phyloP scores from a whole-genome alignment of 805 yeast genomes.

The Dipodascus albidus region DNA sequence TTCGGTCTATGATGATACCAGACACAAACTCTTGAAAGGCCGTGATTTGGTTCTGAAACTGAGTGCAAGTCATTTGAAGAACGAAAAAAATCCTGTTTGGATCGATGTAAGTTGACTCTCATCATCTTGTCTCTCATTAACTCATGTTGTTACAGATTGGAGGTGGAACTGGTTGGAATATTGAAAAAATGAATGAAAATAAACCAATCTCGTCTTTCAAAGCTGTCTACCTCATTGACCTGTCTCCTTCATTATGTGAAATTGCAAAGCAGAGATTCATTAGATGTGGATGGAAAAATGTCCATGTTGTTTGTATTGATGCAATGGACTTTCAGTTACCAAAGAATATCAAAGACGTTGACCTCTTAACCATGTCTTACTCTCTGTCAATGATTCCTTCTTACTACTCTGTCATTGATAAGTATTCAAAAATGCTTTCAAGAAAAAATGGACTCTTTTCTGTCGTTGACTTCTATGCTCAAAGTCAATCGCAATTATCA shows the following conservation, averaged over 20 bases:
- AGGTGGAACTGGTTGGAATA: slow-evolving; percentile 79
- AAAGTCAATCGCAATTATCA: slow-evolving; percentile 47
- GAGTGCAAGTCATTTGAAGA: slow-evolving; percentile 45
- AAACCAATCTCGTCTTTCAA: slow-evolving; percentile 41
- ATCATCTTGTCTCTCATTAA: neutral
- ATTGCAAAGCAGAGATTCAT: slow-evolving; percentile 53
- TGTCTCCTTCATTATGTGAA: slow-evolving; percentile 66
- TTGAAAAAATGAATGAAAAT: slow-evolving; percentile 58
- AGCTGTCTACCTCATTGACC: slow-evolving; percentile 61
- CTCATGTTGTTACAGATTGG: too few species aligned
- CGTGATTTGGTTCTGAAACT: slow-evolving; percentile 49
- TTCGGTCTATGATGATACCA: slow-evolving; percentile 60
- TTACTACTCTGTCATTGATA: slow-evolving; percentile 68
- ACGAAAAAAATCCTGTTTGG: slow-evolving; percentile 23
- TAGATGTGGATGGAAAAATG: slow-evolving; percentile 41
- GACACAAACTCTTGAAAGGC: slow-evolving; percentile 57
- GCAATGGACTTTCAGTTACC: slow-evolving; percentile 59
- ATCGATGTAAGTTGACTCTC: slow-evolving; percentile 12
- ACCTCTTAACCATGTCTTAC: slow-evolving; percentile 67
- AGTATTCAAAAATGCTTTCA: slow-evolving; percentile 41
- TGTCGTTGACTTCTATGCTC: slow-evolving; percentile 74
- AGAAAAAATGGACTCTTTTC: slow-evolving; percentile 46
- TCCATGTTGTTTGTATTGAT: slow-evolving; percentile 59
- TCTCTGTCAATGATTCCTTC: slow-evolving; percentile 80
- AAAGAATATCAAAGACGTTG: slow-evolving; percentile 31